These are phyloP conservation scores for Toxoplasma gondii DNA, from an alignment of 169 alveolate genomes.

Conservation along the genomic window DNA sequence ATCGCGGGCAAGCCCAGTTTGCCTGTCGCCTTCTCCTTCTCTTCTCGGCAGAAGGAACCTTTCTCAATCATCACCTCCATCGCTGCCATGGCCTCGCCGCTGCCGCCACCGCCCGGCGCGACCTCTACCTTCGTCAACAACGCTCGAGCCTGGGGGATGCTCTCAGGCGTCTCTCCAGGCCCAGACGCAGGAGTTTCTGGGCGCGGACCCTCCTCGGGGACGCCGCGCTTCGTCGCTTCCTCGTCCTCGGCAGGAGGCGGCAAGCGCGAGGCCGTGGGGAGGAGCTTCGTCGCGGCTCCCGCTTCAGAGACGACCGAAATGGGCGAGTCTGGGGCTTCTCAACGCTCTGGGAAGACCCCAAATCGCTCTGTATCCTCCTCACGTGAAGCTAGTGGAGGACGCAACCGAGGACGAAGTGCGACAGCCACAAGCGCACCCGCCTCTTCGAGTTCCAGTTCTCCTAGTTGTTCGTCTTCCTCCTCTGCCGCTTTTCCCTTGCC, in stretches of 20 bases:
- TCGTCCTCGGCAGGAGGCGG: background rate
- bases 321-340: too few species aligned
- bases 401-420: background rate
- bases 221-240: background rate
- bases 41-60: background rate
- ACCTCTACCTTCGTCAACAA: background rate
- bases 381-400: too few species aligned
- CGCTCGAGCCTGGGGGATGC: background rate
- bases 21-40: background rate
- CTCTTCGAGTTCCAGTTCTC: background rate
- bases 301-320: too few species aligned
- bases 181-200: background rate
- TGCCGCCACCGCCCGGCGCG: constrained; percentile 13
- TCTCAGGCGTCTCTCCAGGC: background rate
- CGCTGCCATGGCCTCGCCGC: constrained; percentile 7
- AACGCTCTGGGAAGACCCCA: too few species aligned
- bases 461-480: background rate
- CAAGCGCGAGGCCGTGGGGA: background rate
- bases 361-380: too few species aligned
- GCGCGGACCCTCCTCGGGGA: background rate
- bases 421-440: background rate
- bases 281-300: too few species aligned
- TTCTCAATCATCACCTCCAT: background rate
- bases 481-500: background rate
- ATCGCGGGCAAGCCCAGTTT: background rate